Evolutionary conservation across 129 eudicot species (phyloP).

Genomic region (Apium graveolens): DNA sequence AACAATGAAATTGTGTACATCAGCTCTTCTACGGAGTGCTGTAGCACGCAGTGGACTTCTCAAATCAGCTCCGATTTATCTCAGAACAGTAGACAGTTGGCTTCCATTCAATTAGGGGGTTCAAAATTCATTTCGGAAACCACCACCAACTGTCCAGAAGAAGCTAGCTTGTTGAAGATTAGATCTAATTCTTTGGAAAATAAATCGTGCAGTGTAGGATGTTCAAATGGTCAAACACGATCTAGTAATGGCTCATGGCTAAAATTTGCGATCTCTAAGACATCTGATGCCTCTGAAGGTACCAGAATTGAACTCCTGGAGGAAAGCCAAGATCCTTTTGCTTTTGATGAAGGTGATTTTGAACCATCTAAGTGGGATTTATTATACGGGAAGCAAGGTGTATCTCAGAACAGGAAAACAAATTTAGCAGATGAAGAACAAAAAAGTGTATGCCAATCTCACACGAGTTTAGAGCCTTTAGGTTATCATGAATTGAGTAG

Average conservation of each 20-base stretch:
- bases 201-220: conserved; percentile 33
- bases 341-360: conserved; percentile 62
- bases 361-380: conserved; percentile 80
- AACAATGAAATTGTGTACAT: conserved; percentile 26
- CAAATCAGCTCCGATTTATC: conserved; percentile 11
- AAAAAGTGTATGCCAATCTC: conserved; percentile 27
- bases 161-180: conserved; percentile 32
- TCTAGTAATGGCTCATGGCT: conserved; percentile 16
- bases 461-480: conserved; percentile 18
- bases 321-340: conserved; percentile 82
- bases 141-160: conserved; percentile 17
- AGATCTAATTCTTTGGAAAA: conserved; percentile 39
- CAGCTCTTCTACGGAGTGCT: conserved; percentile 40
- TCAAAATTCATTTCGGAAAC: conserved; percentile 26
- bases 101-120: conserved; percentile 20
- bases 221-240: conserved; percentile 12
- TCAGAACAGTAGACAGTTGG: conserved; percentile 25
- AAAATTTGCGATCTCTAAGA: conserved; percentile 27
- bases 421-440: conserved; percentile 29
- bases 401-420: conserved; percentile 31
- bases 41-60: conserved; percentile 28
- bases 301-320: conserved; percentile 22
- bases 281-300: conserved; percentile 19
- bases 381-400: conserved; percentile 29
- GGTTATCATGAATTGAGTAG: conserved; percentile 51